Conservation (phyloP, 2,329 filamentous ascomycete genomes). For the Capronia epimyces region DNA sequence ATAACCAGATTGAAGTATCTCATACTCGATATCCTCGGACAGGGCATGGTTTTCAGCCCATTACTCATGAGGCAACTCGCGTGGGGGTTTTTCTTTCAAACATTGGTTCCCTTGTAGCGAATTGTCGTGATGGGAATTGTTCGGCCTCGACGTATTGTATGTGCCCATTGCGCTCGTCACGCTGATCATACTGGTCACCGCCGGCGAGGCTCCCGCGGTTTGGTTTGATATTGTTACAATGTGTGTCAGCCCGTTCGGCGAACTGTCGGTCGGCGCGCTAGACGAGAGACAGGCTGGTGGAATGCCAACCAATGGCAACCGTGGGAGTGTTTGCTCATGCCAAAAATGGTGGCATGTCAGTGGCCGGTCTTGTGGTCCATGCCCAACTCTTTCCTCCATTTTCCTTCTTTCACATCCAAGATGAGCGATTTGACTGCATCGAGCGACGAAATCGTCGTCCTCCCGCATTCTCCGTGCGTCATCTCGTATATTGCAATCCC, state of each 20-base stretch:
- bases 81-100: too few relatives aligned
- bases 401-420: neutral
- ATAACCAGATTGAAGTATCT: constrained; percentile 9
- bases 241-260: neutral
- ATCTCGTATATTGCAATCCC: neutral
- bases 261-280: neutral
- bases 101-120: too few relatives aligned
- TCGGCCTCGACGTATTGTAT: too few relatives aligned
- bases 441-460: neutral
- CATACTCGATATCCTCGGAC: neutral
- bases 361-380: neutral
- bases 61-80: too few relatives aligned
- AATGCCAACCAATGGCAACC: neutral
- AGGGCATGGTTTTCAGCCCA: neutral
- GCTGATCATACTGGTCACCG: neutral
- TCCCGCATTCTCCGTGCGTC: neutral
- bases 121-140: neutral
- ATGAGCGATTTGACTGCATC: neutral
- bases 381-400: neutral
- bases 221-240: neutral
- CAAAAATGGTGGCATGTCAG: neutral
- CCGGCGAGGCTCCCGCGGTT: neutral
- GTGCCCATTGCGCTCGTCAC: neutral
- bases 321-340: neutral
- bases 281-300: neutral